Evolutionary conservation across 345 rosid species (phyloP).

Genomic region (Chamaenerion angustifolium): DNA sequence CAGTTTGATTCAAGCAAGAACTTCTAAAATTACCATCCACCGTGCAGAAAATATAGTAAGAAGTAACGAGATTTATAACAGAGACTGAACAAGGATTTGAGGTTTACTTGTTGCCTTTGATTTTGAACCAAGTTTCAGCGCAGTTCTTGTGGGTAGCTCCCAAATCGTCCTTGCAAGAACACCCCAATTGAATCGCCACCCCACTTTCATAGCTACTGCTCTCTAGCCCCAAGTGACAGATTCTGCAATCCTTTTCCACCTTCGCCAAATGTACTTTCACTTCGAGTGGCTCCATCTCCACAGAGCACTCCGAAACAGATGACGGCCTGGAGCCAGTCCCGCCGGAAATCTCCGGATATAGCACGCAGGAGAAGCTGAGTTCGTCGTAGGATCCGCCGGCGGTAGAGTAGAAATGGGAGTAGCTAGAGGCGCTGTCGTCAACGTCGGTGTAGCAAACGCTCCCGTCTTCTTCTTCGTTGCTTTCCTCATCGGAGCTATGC

Average conservation of each 20-base stretch:
- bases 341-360: conserved; percentile 19
- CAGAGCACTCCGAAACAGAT: conserved; percentile 50
- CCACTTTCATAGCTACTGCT: conserved; percentile 16
- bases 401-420: conserved; percentile 79
- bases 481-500: conserved; percentile 12
- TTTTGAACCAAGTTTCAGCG: conserved; percentile 40
- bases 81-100: not conserved
- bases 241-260: conserved; percentile 14
- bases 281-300: conserved; percentile 35
- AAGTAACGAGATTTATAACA: not conserved
- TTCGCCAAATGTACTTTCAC: conserved; percentile 26
- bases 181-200: conserved; percentile 23
- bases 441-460: conserved; percentile 68
- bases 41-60: not conserved
- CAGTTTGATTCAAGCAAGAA: too few species aligned
- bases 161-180: conserved; percentile 34
- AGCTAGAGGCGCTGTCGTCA: conserved; percentile 62
- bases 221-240: conserved; percentile 14
- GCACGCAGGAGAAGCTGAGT: conserved; percentile 29
- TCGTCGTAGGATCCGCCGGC: conserved; percentile 67
- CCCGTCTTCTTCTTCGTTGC: conserved; percentile 2
- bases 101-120: conserved; percentile 30
- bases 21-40: not conserved
- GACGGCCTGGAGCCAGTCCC: conserved; percentile 32
- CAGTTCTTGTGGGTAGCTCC: conserved; percentile 32